Evolutionary conservation across 768 basidiomycete species (phyloP).

Genomic region (Psilocybe azurescens): DNA sequence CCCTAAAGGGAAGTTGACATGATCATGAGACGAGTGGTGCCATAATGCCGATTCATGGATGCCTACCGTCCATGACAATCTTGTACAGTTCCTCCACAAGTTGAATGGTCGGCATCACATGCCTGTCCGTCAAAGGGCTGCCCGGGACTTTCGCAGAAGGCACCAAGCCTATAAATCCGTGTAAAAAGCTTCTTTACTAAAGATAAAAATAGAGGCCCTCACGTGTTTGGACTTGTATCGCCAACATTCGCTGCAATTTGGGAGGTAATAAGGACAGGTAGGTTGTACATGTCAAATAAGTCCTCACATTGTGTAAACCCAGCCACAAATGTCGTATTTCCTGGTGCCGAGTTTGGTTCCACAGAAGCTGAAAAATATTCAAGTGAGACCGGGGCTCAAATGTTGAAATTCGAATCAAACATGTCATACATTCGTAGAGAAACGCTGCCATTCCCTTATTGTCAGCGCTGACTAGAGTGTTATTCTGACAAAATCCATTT

Average conservation of each 20-base stretch:
- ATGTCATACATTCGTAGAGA: constrained; percentile 67
- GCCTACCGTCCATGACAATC: constrained; percentile 73
- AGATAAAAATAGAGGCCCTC: constrained; percentile 27
- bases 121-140: constrained; percentile 65
- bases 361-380: constrained; percentile 49
- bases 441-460: constrained; percentile 90
- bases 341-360: constrained; percentile 70
- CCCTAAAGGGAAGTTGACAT: constrained; percentile 41
- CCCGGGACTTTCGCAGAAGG: constrained; percentile 81
- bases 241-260: constrained; percentile 71
- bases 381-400: neutral
- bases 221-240: constrained; percentile 83
- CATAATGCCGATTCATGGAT: constrained; percentile 7
- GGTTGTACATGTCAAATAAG: neutral
- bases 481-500: constrained; percentile 58
- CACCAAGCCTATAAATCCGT: constrained; percentile 54
- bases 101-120: constrained; percentile 76
- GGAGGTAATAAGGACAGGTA: constrained; percentile 4
- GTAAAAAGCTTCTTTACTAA: constrained; percentile 9
- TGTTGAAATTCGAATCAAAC: neutral
- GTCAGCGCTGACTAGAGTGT: constrained; percentile 79
- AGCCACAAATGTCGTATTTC: constrained; percentile 72
- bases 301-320: constrained; percentile 74
- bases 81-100: constrained; percentile 71
- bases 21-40: constrained; percentile 9